Conservation (phyloP, 805 yeast genomes). For the Barnettozyma pratensis region DNA sequence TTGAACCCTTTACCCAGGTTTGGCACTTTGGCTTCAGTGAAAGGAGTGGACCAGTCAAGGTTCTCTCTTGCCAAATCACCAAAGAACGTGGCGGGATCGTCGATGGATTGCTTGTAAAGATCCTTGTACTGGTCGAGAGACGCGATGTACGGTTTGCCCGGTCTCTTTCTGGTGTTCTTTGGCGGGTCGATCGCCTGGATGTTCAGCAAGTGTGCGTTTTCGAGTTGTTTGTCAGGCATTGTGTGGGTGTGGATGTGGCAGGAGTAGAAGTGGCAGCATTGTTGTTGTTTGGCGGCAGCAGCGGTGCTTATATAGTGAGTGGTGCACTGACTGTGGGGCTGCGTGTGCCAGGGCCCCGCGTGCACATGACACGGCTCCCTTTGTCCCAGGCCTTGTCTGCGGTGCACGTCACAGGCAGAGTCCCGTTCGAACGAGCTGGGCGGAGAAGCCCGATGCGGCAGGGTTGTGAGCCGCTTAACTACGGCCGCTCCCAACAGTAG, state of each 20-base stretch:
- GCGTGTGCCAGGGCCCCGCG: too few species aligned
- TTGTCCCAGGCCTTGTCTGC: too few species aligned
- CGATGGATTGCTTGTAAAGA: constrained; percentile 73
- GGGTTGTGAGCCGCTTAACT: too few species aligned
- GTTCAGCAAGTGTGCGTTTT: constrained; percentile 28
- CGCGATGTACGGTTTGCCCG: constrained; percentile 20
- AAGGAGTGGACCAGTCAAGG: constrained; percentile 77
- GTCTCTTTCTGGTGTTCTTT: constrained; percentile 21
- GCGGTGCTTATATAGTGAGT: neutral
- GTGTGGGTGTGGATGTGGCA: neutral
- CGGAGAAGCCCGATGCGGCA: too few species aligned
- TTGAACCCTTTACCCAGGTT: constrained; percentile 39
- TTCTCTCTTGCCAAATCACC: constrained; percentile 70
- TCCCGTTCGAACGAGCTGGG: too few species aligned
- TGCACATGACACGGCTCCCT: too few species aligned
- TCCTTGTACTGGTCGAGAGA: constrained; percentile 59
- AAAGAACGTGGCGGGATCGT: constrained; percentile 78
- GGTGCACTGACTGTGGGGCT: too few species aligned
- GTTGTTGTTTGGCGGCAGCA: neutral
- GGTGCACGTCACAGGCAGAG: too few species aligned
- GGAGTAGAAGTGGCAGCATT: neutral
- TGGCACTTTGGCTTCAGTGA: constrained; percentile 56
- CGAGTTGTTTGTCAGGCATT: constrained; percentile 23
- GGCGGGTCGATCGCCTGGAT: constrained; percentile 24
- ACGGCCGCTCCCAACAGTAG: too few species aligned